These are phyloP conservation scores for Debaryomyces singareniensis DNA, from an alignment of 1,139 yeast genomes.

Conservation along the genomic window DNA sequence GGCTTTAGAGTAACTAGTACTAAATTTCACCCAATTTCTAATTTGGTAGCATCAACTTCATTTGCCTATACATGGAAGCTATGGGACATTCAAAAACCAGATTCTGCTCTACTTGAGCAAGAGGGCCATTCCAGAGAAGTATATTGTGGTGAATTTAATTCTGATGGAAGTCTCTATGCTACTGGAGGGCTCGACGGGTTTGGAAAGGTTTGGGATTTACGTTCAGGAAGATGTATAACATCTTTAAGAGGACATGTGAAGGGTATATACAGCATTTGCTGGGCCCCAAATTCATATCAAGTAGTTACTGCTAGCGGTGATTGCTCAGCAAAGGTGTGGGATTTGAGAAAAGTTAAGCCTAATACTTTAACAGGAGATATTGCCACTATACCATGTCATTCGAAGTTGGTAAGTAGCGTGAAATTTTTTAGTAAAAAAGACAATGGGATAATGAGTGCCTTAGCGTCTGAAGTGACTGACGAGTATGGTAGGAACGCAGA, in stretches of 20 bases:
- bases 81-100: slow-evolving; percentile 59
- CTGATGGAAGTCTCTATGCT: slow-evolving; percentile 71
- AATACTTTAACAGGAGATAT: slow-evolving; percentile 23
- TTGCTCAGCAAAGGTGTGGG: slow-evolving; percentile 81
- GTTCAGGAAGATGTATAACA: slow-evolving; percentile 67
- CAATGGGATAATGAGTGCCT: slow-evolving; percentile 2
- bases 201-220: slow-evolving; percentile 77
- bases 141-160: slow-evolving; percentile 57
- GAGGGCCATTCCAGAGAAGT: slow-evolving; percentile 86
- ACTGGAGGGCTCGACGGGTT: slow-evolving; percentile 79
- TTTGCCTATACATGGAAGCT: slow-evolving; percentile 85
- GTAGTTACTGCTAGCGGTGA: slow-evolving; percentile 85
- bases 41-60: slow-evolving; percentile 62
- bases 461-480: slow-evolving; percentile 17
- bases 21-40: slow-evolving; percentile 59
- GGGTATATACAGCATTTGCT: slow-evolving; percentile 66
- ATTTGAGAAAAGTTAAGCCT: slow-evolving; percentile 44
- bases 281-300: slow-evolving; percentile 72
- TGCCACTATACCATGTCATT: slow-evolving; percentile 70
- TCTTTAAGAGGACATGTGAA: slow-evolving; percentile 61
- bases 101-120: slow-evolving; percentile 39
- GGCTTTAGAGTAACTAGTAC: slow-evolving; percentile 55
- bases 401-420: slow-evolving; percentile 64
- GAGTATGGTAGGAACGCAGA: slow-evolving; percentile 21
- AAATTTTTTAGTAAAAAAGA: slow-evolving; percentile 34